Percentiles rank a stretch among this genome's conserved stretches.
Evolutionary conservation across 2,329 filamentous ascomycete species (phyloP).

Genomic region (Diaporthe sp.): DNA sequence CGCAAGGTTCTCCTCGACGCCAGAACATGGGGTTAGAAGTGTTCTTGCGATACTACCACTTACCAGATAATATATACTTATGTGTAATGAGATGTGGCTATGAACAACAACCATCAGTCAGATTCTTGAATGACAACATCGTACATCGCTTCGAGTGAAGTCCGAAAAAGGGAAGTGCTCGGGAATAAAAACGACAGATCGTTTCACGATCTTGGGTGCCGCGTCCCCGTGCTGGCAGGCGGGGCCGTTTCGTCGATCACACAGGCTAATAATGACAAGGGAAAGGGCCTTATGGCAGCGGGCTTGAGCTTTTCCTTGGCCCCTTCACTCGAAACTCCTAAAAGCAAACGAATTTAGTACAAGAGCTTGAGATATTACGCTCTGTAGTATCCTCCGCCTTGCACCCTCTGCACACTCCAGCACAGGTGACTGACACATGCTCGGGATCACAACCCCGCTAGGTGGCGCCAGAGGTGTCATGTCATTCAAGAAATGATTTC

Average conservation of each 20-base stretch:
- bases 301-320: too few relatives aligned
- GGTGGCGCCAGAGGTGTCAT: background rate
- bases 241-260: conserved; percentile 23
- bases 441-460: background rate
- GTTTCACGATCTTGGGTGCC: conserved; percentile 24
- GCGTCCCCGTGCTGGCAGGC: conserved; percentile 8
- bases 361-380: background rate
- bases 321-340: background rate
- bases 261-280: conserved; percentile 15
- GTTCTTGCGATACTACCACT: background rate
- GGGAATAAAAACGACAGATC: conserved; percentile 14
- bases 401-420: background rate
- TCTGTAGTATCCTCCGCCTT: too few relatives aligned
- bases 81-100: conserved; percentile 1
- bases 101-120: background rate
- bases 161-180: background rate
- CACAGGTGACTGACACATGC: too few relatives aligned
- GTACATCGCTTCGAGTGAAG: background rate
- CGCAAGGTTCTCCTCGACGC: conserved; percentile 1
- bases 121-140: background rate
- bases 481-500: conserved; percentile 21
- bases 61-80: conserved; percentile 4
- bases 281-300: background rate
- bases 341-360: background rate
- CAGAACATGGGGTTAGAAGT: conserved; percentile 6